Evolutionary conservation across 2,329 filamentous ascomycete genomes (phyloP).

Genomic region (Bipolaris gigantea): DNA sequence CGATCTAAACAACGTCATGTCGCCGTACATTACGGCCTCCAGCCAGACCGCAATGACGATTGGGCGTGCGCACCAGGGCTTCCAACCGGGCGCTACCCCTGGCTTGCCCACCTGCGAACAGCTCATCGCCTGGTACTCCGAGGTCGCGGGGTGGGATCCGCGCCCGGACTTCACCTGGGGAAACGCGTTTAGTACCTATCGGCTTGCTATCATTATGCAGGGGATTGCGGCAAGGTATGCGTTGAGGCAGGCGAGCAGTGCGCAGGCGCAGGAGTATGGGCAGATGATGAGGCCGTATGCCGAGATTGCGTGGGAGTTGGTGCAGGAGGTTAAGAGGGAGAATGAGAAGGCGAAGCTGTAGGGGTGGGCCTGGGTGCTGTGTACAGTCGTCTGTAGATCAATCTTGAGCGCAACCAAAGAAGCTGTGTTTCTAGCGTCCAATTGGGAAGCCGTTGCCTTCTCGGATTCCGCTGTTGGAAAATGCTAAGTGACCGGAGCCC

Average conservation of each 20-base stretch:
- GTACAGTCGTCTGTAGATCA: background rate
- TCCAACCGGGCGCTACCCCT: conserved; percentile 64
- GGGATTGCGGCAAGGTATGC: conserved; percentile 91
- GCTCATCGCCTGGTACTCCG: conserved; percentile 66
- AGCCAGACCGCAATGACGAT: conserved; percentile 43
- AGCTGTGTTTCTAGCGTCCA: background rate
- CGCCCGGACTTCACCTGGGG: conserved; percentile 63
- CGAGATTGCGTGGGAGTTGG: conserved; percentile 75
- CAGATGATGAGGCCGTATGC: conserved; percentile 71
- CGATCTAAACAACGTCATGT: conserved; percentile 79
- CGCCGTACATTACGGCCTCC: conserved; percentile 49
- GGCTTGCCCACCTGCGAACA: conserved; percentile 66
- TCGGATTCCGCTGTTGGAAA: conserved; percentile 7
- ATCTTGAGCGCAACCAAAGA: background rate
- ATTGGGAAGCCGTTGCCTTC: conserved; percentile 1
- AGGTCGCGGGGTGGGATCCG: conserved; percentile 72
- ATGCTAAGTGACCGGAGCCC: conserved; percentile 7
- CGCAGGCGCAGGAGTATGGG: conserved; percentile 73
- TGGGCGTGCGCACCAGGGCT: conserved; percentile 53
- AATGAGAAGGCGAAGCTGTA: conserved; percentile 26
- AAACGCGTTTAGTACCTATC: conserved; percentile 63
- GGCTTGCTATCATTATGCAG: conserved; percentile 70
- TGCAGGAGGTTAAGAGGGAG: conserved; percentile 55
- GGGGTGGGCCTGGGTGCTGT: background rate
- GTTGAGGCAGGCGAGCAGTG: conserved; percentile 83